Evolutionary conservation across 1,284 basidiomycete genomes (phyloP), one percentile per base, ranked within the genome.

Genomic region (Rhodotorula sp.): DNA sequence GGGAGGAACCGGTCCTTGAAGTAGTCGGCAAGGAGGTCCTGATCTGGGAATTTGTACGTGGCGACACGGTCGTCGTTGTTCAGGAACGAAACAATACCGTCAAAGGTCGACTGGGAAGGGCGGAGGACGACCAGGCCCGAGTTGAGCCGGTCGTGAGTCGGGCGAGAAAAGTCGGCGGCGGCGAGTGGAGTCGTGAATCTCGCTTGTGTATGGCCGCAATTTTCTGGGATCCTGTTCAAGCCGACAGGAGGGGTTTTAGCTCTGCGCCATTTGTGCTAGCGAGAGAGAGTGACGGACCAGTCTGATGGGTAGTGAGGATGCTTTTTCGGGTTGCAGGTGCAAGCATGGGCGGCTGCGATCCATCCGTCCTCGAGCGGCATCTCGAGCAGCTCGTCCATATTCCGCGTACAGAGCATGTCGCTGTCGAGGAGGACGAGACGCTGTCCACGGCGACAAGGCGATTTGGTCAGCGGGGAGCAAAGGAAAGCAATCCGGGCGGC

Each of bases 351-450:
- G 0, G 92, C 93, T 4, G 91, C 93, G 69, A 98, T 94, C 51
- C 77, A 76, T 8, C 85, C 86, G 3, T 93, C 81, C 17, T 87
- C 84, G 42, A 91, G 77, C n/a, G 61, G 64, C 30, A 70, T 62
- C 30, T 88, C 84, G 83, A 97, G 88, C 62, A 98, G 83, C 72
- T 95, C 93, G 81, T 98, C 95, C 90, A 98, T 95, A 73, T 91
- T 91, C 59, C 83, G 85, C 79, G 86, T 83, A 30, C 96, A 85
- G 68, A 96, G 84, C 92, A 98, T 98, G 82, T 97, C 95, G 22
- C 88, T 87, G 79, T 97, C 95, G 62, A 97, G 83, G 59, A 96
- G 83, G 57, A 94, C 88, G 56, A 96, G 83, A 22, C 91, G 87
- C 87, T 94, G 75, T n/a, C n/a, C 26, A 5, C 26, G 24, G 29